Evolutionary conservation across 2,329 filamentous ascomycete genomes (phyloP), one percentile per base, ranked within the genome.

Genomic region (Colletotrichum simmondsii): DNA sequence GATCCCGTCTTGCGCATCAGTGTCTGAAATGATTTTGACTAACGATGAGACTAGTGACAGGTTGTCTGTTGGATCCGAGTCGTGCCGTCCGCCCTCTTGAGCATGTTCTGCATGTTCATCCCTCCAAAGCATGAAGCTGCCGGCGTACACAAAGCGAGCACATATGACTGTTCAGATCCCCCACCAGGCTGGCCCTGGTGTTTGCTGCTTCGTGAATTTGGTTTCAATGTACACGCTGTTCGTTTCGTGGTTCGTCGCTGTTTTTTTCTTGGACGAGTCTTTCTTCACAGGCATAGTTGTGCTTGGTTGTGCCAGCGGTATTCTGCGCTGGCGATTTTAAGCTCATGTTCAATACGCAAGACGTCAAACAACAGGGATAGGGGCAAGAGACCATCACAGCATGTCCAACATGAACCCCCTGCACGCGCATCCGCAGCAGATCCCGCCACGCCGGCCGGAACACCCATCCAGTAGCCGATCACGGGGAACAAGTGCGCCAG

Each of bases 41-140:
- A 73, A 53, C 56, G 71, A 65, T 32, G 35, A 35, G 49, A 71
- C 71, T 73, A 73, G 67, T 53, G 71, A 71, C 30, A 28, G 19
- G 24, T 59, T 54, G 53, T 65, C 30, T 26, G 71, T 24, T 61
- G 54, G 49, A 52, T 70, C 60, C 30, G 60, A 68, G 52, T 64
- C 42, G 66, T 32, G 32, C 10, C 19, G 60, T 53, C 30, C 68
- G 32, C 68, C 64, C 56, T 68, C 46, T 22, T 49, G 28, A 46
- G 32, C 30, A 24, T 46, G 37, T 46, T 58, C 53, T 49, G 53
- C 11, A 19, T n/a, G 56, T 1, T 24, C 49, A 73, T 73, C 71
- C 71, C 71, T 73, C 49, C 60, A 35, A 28, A 32, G 32, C 22
- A 52, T 56, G 63, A 62, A 62, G 56, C 35, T n/a, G 32, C 11